Percentiles rank a stretch among this genome's conserved stretches.
phyloP scores from a whole-genome alignment of 169 alveolate genomes.

The Eimeria sp. region DNA sequence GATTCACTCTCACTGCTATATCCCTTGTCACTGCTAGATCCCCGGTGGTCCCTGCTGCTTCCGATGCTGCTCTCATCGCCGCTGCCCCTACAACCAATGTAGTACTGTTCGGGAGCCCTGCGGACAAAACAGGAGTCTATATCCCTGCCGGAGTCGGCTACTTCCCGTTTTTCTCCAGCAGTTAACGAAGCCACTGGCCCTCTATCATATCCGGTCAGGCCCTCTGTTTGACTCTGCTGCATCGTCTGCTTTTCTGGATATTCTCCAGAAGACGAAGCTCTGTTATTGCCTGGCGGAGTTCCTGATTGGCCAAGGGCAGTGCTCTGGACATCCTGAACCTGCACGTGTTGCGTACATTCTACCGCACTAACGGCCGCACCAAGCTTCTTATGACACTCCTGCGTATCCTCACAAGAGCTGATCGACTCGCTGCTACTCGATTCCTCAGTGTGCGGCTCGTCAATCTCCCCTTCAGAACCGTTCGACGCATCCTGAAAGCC shows the following conservation, averaged over 20 bases:
- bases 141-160: not conserved
- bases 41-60: not conserved
- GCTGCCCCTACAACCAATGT: slow-evolving; percentile 20
- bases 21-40: not conserved
- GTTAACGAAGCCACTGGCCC: not conserved
- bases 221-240: not conserved
- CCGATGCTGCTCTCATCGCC: not conserved
- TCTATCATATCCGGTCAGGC: not conserved
- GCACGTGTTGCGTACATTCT: not conserved
- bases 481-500: not conserved
- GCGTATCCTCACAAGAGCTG: not conserved
- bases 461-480: not conserved
- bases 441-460: not conserved
- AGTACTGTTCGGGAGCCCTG: not conserved
- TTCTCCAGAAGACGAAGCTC: not conserved
- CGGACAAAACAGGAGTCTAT: not conserved
- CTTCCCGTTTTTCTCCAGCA: not conserved
- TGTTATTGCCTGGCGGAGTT: not conserved
- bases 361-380: not conserved
- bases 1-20: not conserved
- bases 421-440: not conserved
- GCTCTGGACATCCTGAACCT: not conserved
- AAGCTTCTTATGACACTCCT: not conserved
- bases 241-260: not conserved
- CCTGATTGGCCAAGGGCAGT: not conserved